Percentiles rank a stretch among this genome's conserved stretches.
Evolutionary conservation across 208 protist species (phyloP).

Genomic region (Trypanosoma vivax): DNA sequence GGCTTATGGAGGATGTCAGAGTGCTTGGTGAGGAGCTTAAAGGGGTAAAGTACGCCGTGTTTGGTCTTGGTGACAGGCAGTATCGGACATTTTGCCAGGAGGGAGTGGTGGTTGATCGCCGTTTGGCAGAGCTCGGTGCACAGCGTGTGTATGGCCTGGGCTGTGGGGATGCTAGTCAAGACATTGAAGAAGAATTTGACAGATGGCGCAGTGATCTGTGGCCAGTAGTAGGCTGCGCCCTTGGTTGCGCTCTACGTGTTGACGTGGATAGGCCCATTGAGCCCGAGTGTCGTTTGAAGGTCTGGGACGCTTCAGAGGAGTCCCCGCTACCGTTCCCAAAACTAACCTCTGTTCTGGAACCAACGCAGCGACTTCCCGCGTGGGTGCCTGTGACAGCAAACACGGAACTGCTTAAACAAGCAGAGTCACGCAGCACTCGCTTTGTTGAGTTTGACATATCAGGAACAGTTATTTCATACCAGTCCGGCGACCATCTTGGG

Average conservation of each 20-base stretch:
- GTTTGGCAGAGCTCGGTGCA: constrained; percentile 83
- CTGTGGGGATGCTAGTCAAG: constrained; percentile 67
- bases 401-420: constrained; percentile 61
- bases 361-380: constrained; percentile 77
- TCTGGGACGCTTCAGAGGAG: constrained; percentile 66
- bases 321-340: constrained; percentile 77
- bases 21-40: constrained; percentile 47
- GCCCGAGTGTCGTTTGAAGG: constrained; percentile 76
- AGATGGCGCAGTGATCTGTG: constrained; percentile 81
- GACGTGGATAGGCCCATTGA: constrained; percentile 67
- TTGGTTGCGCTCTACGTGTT: constrained; percentile 68
- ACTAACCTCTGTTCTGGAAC: constrained; percentile 82
- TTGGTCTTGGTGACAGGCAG: constrained; percentile 87
- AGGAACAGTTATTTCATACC: constrained; percentile 84
- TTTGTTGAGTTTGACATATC: constrained; percentile 84
- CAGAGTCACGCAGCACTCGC: constrained; percentile 56
- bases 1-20: constrained; percentile 66
- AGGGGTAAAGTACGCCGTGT: constrained; percentile 80
- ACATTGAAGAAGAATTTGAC: constrained; percentile 86
- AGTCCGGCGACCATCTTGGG: constrained; percentile 93
- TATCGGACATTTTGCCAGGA: constrained; percentile 88
- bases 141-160: constrained; percentile 71
- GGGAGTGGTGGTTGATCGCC: constrained; percentile 78
- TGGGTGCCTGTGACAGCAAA: constrained; percentile 68
- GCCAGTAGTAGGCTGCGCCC: constrained; percentile 62